Percentiles rank a stretch among this genome's conserved stretches.
Evolutionary conservation across 345 rosid species (phyloP).

Genomic region (Angophora floribunda): DNA sequence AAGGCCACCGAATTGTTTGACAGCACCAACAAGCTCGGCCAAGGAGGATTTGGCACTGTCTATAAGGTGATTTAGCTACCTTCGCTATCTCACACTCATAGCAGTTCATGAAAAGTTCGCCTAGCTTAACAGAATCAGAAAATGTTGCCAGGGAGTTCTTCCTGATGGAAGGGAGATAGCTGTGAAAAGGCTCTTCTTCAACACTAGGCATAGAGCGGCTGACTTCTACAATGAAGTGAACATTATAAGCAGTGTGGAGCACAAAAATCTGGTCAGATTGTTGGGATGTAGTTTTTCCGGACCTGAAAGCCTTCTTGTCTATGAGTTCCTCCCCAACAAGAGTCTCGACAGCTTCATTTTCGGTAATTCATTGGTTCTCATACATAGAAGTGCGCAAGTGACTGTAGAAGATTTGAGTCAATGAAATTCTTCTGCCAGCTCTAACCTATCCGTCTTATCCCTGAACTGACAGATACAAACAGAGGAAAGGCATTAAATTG

Average conservation of each 20-base stretch:
- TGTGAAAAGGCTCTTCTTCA: slow-evolving; percentile 82
- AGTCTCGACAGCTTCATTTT: slow-evolving; percentile 86
- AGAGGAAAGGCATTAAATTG: slow-evolving; percentile 58
- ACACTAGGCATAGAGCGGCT: slow-evolving; percentile 78
- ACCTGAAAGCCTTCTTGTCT: slow-evolving; percentile 91
- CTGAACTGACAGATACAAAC: slow-evolving; percentile 33
- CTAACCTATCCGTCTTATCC: neutral
- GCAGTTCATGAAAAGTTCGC: neutral
- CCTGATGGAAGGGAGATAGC: slow-evolving; percentile 88
- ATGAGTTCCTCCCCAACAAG: slow-evolving; percentile 71
- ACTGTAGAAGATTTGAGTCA: neutral
- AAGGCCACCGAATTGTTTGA: slow-evolving; percentile 76
- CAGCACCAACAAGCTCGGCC: slow-evolving; percentile 73
- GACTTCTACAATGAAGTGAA: slow-evolving; percentile 93
- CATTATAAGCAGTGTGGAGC: slow-evolving; percentile 80
- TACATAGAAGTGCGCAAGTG: neutral
- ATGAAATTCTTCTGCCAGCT: neutral
- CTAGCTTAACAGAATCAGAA: neutral
- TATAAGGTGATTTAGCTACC: slow-evolving; percentile 46
- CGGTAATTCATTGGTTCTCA: slow-evolving; percentile 19
- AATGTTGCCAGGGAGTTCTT: slow-evolving; percentile 53
- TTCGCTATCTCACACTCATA: neutral
- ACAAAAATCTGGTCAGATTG: slow-evolving; percentile 83
- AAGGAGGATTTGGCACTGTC: slow-evolving; percentile 93
- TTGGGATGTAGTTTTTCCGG: slow-evolving; percentile 90